Percentiles rank a stretch among this genome's conserved stretches.
Conservation (phyloP, 2,329 filamentous ascomycete species). For the Bipolaris sorokiniana region DNA sequence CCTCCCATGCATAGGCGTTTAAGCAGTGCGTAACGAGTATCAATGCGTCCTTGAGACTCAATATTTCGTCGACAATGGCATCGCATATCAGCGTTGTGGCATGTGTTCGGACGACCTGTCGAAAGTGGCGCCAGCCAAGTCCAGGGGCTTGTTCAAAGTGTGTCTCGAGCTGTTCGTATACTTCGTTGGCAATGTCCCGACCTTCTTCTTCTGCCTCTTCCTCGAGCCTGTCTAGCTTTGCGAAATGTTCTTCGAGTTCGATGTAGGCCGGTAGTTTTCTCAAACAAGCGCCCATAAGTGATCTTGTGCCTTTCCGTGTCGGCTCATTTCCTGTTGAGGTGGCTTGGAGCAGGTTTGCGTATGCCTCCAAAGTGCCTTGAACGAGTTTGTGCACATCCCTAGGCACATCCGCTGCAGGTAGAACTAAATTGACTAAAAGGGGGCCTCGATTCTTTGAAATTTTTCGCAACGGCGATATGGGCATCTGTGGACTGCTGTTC, state of each 20-base stretch:
- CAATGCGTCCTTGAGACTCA: constrained; percentile 33
- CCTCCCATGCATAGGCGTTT: constrained; percentile 41
- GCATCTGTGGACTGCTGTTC: constrained; percentile 39
- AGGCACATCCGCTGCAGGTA: constrained; percentile 31
- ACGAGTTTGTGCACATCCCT: constrained; percentile 39
- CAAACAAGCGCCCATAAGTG: constrained; percentile 49
- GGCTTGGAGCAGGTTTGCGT: constrained; percentile 45
- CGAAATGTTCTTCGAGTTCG: constrained; percentile 48
- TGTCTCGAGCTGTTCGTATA: constrained; percentile 51
- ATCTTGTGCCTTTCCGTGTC: constrained; percentile 43
- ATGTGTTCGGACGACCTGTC: constrained; percentile 51
- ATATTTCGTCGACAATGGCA: constrained; percentile 45
- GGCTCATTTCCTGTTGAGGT: constrained; percentile 30
- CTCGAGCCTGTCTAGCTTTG: constrained; percentile 37
- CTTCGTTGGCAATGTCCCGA: constrained; percentile 45
- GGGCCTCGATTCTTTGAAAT: constrained; percentile 32
- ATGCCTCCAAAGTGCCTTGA: constrained; percentile 40
- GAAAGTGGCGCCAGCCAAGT: constrained; percentile 49
- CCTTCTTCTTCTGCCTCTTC: constrained; percentile 40
- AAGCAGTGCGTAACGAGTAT: constrained; percentile 40
- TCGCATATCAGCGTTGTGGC: constrained; percentile 46
- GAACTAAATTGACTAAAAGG: constrained; percentile 28
- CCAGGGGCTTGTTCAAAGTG: constrained; percentile 41
- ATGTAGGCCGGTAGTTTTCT: constrained; percentile 52
- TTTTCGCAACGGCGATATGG: constrained; percentile 36